A percentile compares a stretch with the other conserved stretches of the same genome.
These are phyloP conservation scores for Phytophthora idaei DNA, from an alignment of 352 stramenopile genomes.

Conservation along the genomic window DNA sequence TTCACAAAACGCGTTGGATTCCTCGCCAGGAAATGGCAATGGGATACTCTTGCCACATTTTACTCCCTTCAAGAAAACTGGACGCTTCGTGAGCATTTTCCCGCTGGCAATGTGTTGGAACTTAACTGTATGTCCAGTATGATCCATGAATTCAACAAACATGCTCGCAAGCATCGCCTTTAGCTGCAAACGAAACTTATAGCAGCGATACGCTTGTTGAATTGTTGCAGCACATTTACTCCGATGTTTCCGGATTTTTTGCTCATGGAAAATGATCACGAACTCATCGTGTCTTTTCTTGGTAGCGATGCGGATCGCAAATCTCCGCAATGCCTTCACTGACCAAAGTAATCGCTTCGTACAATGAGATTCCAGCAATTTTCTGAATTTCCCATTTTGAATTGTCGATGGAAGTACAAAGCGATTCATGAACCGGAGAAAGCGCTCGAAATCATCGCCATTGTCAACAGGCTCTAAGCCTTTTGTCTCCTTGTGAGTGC, in stretches of 20 bases:
- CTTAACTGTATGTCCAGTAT: constrained; percentile 42
- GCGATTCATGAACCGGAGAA: constrained; percentile 68
- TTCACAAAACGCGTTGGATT: constrained; percentile 69
- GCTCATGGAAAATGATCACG: constrained; percentile 43
- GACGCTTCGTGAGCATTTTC: constrained; percentile 41
- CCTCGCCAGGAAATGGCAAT: constrained; percentile 70
- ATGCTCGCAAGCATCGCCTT: constrained; percentile 51
- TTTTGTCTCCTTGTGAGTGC: constrained; percentile 8
- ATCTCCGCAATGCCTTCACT: constrained; percentile 45
- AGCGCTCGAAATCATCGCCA: constrained; percentile 39
- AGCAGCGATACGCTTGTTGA: constrained; percentile 51
- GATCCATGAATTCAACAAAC: constrained; percentile 71
- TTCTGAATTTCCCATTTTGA: constrained; percentile 63
- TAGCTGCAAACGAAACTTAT: constrained; percentile 52
- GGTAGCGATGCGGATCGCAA: constrained; percentile 44
- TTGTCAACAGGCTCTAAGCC: constrained; percentile 1
- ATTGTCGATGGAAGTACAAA: constrained; percentile 67
- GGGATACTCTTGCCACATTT: constrained; percentile 55
- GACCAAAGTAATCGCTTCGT: constrained; percentile 57
- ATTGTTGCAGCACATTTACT: constrained; percentile 42
- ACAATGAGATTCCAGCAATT: constrained; percentile 44
- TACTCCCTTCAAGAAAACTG: constrained; percentile 63
- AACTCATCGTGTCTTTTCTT: constrained; percentile 56
- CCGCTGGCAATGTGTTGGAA: constrained; percentile 53
- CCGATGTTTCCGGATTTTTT: constrained; percentile 35